These are phyloP conservation scores for Moricandia arvensis DNA, from an alignment of 345 rosid genomes.

Conservation along the genomic window DNA sequence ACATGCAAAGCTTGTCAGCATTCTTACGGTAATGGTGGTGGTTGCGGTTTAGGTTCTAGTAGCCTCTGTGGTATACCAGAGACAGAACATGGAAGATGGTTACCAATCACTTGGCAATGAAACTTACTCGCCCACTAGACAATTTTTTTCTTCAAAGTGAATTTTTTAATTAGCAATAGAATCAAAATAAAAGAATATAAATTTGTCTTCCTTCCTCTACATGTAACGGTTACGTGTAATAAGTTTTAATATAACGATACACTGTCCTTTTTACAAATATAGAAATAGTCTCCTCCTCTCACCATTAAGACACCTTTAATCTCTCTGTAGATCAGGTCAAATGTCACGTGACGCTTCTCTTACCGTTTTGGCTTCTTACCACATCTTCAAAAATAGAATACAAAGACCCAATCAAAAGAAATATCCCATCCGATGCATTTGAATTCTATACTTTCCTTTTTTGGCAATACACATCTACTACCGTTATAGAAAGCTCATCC, in stretches of 20 bases:
- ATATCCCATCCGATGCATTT: constrained; percentile 8
- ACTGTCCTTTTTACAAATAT: constrained; percentile 3
- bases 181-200: not conserved
- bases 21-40: constrained; percentile 11
- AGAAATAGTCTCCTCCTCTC: not conserved
- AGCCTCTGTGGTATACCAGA: constrained; percentile 25
- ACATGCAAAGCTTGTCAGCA: not conserved
- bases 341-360: constrained; percentile 27
- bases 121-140: not conserved
- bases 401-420: constrained; percentile 14
- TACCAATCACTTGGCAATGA: constrained; percentile 43
- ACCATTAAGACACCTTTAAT: not conserved
- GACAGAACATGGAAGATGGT: constrained; percentile 40
- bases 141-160: not conserved
- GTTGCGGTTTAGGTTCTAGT: constrained; percentile 31
- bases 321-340: constrained; percentile 29
- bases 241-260: not conserved
- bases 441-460: constrained; percentile 26
- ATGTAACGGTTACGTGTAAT: constrained; percentile 20
- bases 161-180: not conserved
- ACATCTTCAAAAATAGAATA: constrained; percentile 25
- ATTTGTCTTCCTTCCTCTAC: not conserved
- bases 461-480: constrained; percentile 5
- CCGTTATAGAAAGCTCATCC: constrained; percentile 23
- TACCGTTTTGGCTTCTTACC: constrained; percentile 8